These are phyloP conservation scores for Dioscorea cayenensis DNA, from an alignment of 116 monocot genomes.

Conservation along the genomic window DNA sequence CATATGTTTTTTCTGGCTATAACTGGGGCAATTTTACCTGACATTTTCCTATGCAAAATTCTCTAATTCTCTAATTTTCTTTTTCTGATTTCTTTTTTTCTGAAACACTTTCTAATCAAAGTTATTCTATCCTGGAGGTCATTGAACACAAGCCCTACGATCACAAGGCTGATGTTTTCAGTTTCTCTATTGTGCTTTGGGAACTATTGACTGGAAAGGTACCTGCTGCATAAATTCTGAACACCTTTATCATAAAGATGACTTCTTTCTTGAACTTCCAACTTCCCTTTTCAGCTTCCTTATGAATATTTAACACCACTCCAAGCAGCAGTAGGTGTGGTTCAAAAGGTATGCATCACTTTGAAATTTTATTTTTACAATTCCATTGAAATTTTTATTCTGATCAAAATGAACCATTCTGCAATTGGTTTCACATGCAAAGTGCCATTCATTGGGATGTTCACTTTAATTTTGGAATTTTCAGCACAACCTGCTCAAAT, in stretches of 20 bases:
- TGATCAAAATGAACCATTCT: not conserved
- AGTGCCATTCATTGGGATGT: too few relatives aligned
- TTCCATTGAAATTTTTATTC: not conserved
- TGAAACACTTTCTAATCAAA: slow-evolving; percentile 3
- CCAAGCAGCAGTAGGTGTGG: slow-evolving; percentile 94
- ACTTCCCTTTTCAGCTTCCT: slow-evolving; percentile 45
- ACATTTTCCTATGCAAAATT: too few relatives aligned
- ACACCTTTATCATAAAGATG: not conserved
- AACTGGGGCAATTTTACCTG: too few relatives aligned
- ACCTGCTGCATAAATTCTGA: slow-evolving; percentile 1
- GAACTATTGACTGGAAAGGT: slow-evolving; percentile 84
- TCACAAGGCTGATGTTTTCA: slow-evolving; percentile 97
- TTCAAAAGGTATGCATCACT: slow-evolving; percentile 59
- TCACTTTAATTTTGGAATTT: too few relatives aligned
- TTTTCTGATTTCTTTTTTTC: not conserved
- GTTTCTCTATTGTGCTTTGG: slow-evolving; percentile 85
- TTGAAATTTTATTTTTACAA: not conserved
- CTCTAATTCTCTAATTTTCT: not conserved
- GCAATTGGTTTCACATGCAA: too few relatives aligned
- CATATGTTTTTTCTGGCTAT: too few relatives aligned
- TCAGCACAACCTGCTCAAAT: too few relatives aligned
- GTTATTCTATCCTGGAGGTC: slow-evolving; percentile 38
- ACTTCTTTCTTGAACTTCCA: not conserved
- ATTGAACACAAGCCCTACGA: slow-evolving; percentile 96
- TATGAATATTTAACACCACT: slow-evolving; percentile 82